Percentiles rank a stretch among this genome's conserved stretches.
Evolutionary conservation across 345 rosid genomes (phyloP).

Genomic region (Streptanthus diversifolius): DNA sequence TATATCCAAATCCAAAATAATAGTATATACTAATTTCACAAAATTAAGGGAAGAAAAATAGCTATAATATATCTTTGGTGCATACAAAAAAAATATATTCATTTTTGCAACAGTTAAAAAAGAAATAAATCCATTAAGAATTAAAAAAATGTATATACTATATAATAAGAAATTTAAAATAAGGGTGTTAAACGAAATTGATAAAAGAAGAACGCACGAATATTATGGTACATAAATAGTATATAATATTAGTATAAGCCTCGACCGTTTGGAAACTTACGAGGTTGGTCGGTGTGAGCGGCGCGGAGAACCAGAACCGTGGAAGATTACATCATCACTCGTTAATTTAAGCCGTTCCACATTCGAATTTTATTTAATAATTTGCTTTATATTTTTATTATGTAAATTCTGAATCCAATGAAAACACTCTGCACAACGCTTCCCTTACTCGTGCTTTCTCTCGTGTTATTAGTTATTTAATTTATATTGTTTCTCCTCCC

Average conservation of each 20-base stretch:
- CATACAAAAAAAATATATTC: background rate
- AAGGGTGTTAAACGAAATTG: background rate
- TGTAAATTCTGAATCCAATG: constrained; percentile 6
- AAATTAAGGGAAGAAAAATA: background rate
- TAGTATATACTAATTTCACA: background rate
- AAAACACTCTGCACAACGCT: constrained; percentile 34
- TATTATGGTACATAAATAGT: background rate
- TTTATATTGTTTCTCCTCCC: background rate
- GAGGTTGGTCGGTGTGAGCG: constrained; percentile 36
- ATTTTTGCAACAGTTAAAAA: background rate
- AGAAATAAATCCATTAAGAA: background rate
- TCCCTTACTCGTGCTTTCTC: constrained; percentile 24
- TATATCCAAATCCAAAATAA: background rate
- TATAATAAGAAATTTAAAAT: background rate
- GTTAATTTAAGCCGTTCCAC: constrained; percentile 21
- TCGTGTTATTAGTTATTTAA: constrained; percentile 1
- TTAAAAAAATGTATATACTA: background rate
- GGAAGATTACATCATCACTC: constrained; percentile 23
- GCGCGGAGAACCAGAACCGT: constrained; percentile 42
- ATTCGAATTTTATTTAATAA: background rate
- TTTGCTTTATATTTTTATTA: background rate
- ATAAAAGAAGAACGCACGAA: constrained; percentile 10
- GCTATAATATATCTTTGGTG: background rate
- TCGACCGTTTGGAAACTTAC: constrained; percentile 30
- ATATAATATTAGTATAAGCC: background rate